These are phyloP conservation scores for Eustoma russellianum DNA, from an alignment of 257 asterid species.

Conservation along the genomic window DNA sequence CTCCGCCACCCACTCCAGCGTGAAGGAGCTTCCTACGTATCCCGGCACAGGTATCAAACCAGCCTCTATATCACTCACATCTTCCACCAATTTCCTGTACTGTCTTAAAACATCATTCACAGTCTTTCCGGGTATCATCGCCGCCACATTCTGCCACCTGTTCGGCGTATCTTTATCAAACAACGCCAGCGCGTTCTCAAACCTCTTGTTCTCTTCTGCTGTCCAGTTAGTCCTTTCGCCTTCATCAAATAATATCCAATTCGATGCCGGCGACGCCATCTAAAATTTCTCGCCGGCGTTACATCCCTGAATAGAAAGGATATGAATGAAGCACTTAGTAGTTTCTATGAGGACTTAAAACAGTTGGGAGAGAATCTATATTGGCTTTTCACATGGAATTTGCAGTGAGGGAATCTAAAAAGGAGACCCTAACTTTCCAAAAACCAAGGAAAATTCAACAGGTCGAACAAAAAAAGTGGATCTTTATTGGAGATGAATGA, in stretches of 20 bases:
- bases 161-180: constrained; percentile 79
- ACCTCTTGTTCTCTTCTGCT: constrained; percentile 61
- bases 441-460: constrained; percentile 33
- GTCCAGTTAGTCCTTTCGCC: constrained; percentile 48
- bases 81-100: constrained; percentile 57
- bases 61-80: constrained; percentile 64
- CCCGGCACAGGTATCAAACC: constrained; percentile 69
- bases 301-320: no score
- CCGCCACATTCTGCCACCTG: constrained; percentile 77
- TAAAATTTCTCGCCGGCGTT: no score
- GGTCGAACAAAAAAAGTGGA: constrained; percentile 18
- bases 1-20: constrained; percentile 44
- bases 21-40: constrained; percentile 34
- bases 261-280: no score
- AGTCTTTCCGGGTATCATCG: constrained; percentile 71
- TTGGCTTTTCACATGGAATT: constrained; percentile 22
- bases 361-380: constrained; percentile 39
- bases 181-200: constrained; percentile 70
- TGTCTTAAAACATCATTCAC: constrained; percentile 61
- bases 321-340: constrained; percentile 4
- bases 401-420: constrained; percentile 53
- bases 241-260: constrained; percentile 37
- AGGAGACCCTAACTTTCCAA: constrained; percentile 47
- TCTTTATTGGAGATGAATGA: constrained; percentile 27
- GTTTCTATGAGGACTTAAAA: constrained; percentile 19